These are phyloP conservation scores for Agastache rugosa DNA, from an alignment of 257 asterid species.

Conservation along the genomic window DNA sequence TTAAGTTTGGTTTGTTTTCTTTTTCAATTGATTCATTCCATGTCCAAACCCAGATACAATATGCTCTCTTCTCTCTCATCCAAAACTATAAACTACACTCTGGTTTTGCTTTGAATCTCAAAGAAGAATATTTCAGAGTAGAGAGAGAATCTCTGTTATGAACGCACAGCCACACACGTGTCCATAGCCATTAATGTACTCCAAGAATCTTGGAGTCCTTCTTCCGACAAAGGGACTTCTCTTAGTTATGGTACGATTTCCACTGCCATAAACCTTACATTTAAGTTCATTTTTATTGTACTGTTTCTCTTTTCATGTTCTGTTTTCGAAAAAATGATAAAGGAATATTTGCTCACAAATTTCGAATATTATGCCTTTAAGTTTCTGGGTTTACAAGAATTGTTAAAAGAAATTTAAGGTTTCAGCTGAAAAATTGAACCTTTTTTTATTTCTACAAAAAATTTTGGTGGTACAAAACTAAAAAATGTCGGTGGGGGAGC, in stretches of 20 bases:
- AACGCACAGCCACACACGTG: neutral
- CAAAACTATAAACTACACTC: too few species aligned
- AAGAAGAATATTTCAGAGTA: neutral
- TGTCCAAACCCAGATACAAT: neutral
- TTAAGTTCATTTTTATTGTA: neutral
- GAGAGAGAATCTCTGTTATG: neutral
- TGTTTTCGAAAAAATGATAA: too few species aligned
- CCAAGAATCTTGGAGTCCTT: neutral
- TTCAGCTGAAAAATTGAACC: neutral
- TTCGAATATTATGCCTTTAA: too few species aligned
- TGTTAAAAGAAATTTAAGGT: neutral
- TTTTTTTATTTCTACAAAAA: neutral
- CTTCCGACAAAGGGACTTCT: conserved; percentile 14
- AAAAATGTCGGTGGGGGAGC: too few species aligned
- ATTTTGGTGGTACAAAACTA: too few species aligned
- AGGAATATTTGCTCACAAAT: too few species aligned
- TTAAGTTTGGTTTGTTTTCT: neutral
- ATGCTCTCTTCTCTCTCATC: neutral
- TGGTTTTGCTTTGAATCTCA: neutral
- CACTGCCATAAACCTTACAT: neutral
- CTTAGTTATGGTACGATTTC: neutral
- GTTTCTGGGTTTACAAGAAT: neutral
- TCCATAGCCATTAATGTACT: neutral
- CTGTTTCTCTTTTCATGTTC: too few species aligned
- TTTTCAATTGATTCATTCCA: neutral